Base-by-base conservation (phyloP, 2,329 filamentous ascomycete species). In the Capronia epimyces region DNA sequence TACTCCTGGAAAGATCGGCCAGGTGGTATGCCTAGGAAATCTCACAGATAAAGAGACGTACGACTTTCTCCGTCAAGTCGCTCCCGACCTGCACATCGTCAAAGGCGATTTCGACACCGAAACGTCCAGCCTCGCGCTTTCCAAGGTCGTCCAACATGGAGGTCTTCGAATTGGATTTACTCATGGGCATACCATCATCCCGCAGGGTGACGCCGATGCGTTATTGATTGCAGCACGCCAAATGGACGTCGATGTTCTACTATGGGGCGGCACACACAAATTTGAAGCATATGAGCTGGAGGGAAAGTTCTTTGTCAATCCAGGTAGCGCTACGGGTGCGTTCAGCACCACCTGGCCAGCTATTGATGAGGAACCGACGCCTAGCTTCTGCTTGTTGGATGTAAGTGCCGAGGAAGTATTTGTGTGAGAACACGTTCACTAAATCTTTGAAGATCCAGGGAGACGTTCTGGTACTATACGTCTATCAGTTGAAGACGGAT, bases 311-410 rank as follows among this genome's bases (percentile, higher is more conserved):
- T 86, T 86, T 64, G 75, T 86, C 46, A 86, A 85, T 60, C 82
- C 82, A 0, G 82, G 82, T 22, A 83, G 79, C 65, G 82, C 81
- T 2, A 86, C 82, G 2, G 82, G 82, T 0, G 82, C 82, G 1
- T 77, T 82, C 68, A 81, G 75, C 52, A 80, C 77, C 10, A 75
- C 75, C 12, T 81, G 76, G 71, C 80, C 77, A 73, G 66, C 72
- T 2, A 75, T 76, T 37, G 76, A 72, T 25, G 79, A 77, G 46
- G 86, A 91, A 49, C 86, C 86, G 20, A 84, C 83, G 50, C 91
- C 91, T 21, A 95, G 89, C 67, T 96, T 97, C 70, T 95, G 93
- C 65, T 72, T 97, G 68, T 96, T 97, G 91, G 91, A 97, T 79
- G 90, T 96, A 69, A 75, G 89, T 84, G 3, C 16, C 21, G 21